Conservation (phyloP, 352 stramenopile species). For the Globisporangium solare region DNA sequence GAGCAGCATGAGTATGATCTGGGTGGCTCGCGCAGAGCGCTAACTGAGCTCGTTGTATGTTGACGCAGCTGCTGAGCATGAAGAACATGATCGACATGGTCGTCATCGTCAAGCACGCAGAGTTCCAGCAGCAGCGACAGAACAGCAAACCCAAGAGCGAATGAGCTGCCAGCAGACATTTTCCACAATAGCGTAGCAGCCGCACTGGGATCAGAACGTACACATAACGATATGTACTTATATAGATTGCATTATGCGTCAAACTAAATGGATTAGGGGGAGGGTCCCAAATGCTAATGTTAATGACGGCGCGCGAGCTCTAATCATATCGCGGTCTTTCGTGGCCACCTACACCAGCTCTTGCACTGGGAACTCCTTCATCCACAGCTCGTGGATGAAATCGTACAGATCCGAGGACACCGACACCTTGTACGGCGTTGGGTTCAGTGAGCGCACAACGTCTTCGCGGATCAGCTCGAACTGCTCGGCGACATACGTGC, state of each 20-base stretch:
- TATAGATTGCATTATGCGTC: conserved; percentile 5
- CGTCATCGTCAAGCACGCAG: conserved; percentile 68
- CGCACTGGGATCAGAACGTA: too few species aligned
- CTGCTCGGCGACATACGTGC: conserved; percentile 88
- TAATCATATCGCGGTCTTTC: not conserved
- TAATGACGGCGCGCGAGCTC: too few species aligned
- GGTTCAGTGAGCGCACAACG: conserved; percentile 93
- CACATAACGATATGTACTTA: conserved; percentile 6
- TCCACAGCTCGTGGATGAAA: conserved; percentile 97
- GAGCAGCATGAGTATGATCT: not conserved
- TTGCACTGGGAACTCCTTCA: conserved; percentile 84
- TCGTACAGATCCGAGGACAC: conserved; percentile 84
- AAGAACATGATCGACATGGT: conserved; percentile 79
- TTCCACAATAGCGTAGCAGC: not conserved
- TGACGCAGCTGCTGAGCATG: conserved; percentile 59
- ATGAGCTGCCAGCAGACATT: conserved; percentile 10
- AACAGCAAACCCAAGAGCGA: conserved; percentile 42
- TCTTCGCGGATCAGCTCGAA: conserved; percentile 93
- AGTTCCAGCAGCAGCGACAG: conserved; percentile 39
- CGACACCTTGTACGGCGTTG: conserved; percentile 94
- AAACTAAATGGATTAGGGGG: not conserved
- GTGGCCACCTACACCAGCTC: conserved; percentile 59
- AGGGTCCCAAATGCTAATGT: too few species aligned
- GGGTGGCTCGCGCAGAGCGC: not conserved
- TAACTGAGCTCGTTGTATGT: not conserved